Evolutionary conservation across 352 stramenopile species (phyloP), one percentile per base, ranked within the genome.

Genomic region (Phytophthora pinifolia): DNA sequence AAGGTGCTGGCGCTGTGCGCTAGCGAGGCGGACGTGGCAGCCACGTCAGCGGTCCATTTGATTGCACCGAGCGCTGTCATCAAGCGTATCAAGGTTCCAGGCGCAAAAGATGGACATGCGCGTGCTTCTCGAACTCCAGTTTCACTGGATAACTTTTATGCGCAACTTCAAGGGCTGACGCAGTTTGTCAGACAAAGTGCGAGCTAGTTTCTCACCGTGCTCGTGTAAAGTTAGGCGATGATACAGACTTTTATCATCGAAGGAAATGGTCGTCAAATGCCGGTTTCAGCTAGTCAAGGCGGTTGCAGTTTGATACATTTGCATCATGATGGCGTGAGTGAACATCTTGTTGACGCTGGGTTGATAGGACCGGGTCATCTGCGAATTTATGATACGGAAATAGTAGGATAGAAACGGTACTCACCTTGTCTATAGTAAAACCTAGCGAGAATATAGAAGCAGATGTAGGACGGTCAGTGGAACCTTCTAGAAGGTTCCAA

Each of bases 41-140:
- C 72, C 15, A 59, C 46, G 1, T 62, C 62, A 0, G 41, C 44
- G 8, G 52, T 81, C 41, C 51, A 50, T 4, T 63, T 65, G 5
- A 57, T 78, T 14, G 69, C 72, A 8, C 70, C 65, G 18, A 72
- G 71, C 42, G 72, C 68, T 0, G 54, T 81, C 9, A 55, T 79
- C 10, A 86, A 79, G 55, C 59, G 58, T 20, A 42, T 80, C 44
- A 61, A 68, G 17, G 55, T 70, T 32, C 31, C 36, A 27, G 15
- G 15, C 45, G 18, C 29, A 43, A 34, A 27, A 29, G 0, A 36
- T 4, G 9, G 12, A n/a, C 15, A 6, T 18, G 6, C 44, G 12
- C 44, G 39, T 39, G 17, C 47, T 46, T 22, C 37, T 41, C 22
- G 50, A 38, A 9, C 54, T 33, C 46, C 41, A 36, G 34, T 27